Percentiles rank a stretch among this genome's conserved stretches.
These are phyloP conservation scores for Colletotrichum melonis DNA, from an alignment of 2,329 filamentous ascomycete species.

Conservation along the genomic window DNA sequence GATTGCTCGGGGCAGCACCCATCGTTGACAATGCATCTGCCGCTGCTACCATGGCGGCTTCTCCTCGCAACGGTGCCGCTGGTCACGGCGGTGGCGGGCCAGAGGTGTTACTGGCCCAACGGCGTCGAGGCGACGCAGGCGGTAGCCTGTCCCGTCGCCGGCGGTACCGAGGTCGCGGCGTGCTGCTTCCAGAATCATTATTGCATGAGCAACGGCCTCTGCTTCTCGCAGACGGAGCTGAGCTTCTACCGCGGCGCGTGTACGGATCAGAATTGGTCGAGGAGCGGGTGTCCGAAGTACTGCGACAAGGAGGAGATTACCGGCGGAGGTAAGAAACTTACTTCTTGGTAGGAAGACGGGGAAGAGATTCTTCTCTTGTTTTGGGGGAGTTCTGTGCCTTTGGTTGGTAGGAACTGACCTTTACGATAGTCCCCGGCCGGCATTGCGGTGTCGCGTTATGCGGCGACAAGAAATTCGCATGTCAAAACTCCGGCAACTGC, in stretches of 20 bases:
- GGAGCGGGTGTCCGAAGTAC: slow-evolving; percentile 19
- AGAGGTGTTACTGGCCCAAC: slow-evolving; percentile 25
- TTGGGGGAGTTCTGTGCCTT: background rate
- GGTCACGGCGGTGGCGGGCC: slow-evolving; percentile 2
- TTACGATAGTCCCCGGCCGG: background rate
- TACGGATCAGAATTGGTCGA: slow-evolving; percentile 11
- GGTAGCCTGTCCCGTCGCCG: background rate
- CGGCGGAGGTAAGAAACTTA: background rate
- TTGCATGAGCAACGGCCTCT: slow-evolving; percentile 34
- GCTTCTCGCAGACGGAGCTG: slow-evolving; percentile 24
- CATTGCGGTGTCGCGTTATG: slow-evolving; percentile 6
- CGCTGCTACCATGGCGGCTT: background rate
- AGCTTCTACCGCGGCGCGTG: slow-evolving; percentile 32
- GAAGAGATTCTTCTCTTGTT: background rate
- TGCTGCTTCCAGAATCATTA: slow-evolving; percentile 31
- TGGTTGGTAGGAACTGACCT: background rate
- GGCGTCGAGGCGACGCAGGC: background rate
- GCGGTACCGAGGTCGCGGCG: slow-evolving; percentile 17
- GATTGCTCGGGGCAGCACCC: no score
- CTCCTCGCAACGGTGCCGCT: background rate
- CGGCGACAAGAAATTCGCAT: slow-evolving; percentile 1
- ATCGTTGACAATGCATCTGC: background rate
- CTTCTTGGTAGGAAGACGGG: no score
- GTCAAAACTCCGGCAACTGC: slow-evolving; percentile 17
- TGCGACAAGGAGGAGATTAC: slow-evolving; percentile 11